These are phyloP conservation scores for Aspergillus leporis DNA, from an alignment of 495 filamentous ascomycete genomes.

Conservation along the genomic window DNA sequence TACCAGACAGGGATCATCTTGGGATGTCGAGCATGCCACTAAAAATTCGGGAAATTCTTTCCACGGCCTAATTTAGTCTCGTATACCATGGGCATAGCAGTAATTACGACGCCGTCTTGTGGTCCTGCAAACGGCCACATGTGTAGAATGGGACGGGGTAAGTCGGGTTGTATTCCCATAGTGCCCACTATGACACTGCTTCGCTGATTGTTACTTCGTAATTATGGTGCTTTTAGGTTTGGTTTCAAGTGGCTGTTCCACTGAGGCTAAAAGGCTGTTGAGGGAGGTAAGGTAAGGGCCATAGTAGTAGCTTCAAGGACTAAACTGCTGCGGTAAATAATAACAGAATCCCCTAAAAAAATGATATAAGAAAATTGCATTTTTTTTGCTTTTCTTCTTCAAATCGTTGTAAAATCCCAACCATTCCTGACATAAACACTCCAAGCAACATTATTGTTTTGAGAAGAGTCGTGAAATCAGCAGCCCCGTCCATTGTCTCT, in stretches of 20 bases:
- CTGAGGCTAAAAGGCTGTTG: background rate
- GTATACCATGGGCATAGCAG: background rate
- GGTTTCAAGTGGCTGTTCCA: background rate
- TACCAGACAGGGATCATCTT: background rate
- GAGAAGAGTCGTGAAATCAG: conserved; percentile 15
- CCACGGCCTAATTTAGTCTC: background rate
- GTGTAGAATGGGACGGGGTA: background rate
- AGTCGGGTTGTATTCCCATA: background rate
- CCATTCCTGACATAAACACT: too few relatives aligned
- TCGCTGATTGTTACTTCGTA: background rate
- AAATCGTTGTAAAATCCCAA: too few relatives aligned
- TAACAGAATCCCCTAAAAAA: background rate
- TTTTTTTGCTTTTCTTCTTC: too few relatives aligned
- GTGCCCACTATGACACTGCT: too few relatives aligned
- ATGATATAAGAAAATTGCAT: background rate
- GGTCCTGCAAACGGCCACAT: background rate
- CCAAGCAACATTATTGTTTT: too few relatives aligned
- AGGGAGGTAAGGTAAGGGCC: background rate
- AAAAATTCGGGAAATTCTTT: background rate
- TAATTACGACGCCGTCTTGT: background rate
- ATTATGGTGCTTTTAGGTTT: background rate
- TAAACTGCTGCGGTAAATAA: background rate
- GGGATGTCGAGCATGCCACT: conserved; percentile 1
- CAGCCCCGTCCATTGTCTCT: background rate
- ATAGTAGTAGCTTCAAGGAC: background rate